Conservation (phyloP, 108 stramenopile genomes). For the Fragilariopsis cylindrus region DNA sequence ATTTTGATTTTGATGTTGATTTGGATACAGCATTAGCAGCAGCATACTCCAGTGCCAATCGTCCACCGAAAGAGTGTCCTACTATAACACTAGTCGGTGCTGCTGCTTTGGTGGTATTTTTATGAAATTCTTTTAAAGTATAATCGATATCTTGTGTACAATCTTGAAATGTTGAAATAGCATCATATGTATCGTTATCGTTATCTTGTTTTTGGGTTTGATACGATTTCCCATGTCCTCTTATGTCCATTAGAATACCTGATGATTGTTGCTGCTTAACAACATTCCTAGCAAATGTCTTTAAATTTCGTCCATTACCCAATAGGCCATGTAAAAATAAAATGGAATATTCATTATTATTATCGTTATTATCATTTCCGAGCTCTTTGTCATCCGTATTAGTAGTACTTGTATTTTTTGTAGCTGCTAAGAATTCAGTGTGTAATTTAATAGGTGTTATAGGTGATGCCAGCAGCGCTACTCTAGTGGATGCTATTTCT, state of each 20-base stretch:
- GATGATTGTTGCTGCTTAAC: conserved; percentile 21
- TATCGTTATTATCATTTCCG: not conserved
- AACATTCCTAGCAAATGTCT: conserved; percentile 66
- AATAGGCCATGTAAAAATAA: conserved; percentile 85
- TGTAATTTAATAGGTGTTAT: not conserved
- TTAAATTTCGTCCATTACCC: conserved; percentile 77
- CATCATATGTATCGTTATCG: not conserved
- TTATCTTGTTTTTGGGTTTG: not conserved
- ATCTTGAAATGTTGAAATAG: conserved; percentile 24
- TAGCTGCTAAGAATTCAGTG: not conserved
- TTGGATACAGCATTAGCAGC: not conserved
- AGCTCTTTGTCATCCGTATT: not conserved
- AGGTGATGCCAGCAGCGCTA: not conserved
- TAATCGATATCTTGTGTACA: conserved; percentile 53
- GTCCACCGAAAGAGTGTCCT: conserved; percentile 88
- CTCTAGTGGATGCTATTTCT: too few relatives aligned
- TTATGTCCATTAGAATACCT: conserved; percentile 67
- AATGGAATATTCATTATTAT: conserved; percentile 12
- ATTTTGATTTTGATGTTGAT: not conserved
- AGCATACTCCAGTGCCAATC: conserved; percentile 73
- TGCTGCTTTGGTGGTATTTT: not conserved
- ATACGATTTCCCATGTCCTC: conserved; percentile 68
- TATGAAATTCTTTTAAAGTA: conserved; percentile 39
- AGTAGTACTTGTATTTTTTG: not conserved
- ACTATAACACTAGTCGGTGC: conserved; percentile 36